Evolutionary conservation across 108 stramenopile genomes (phyloP).

Genomic region (Epithemia pelagica): DNA sequence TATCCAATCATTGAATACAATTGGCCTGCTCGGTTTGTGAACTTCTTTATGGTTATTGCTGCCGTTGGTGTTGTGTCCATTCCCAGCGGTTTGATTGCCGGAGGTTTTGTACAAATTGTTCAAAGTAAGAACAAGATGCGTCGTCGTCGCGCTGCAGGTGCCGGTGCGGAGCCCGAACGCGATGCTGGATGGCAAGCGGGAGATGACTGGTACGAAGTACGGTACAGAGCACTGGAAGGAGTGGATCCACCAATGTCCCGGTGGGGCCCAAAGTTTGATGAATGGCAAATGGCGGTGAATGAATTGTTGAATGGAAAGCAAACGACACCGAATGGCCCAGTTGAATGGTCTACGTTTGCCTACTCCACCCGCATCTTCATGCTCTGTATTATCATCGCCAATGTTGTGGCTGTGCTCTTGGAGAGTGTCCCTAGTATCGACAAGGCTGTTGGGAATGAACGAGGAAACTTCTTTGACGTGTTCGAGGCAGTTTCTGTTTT

Average conservation of each 20-base stretch:
- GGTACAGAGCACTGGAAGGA: conserved; percentile 43
- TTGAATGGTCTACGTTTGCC: conserved; percentile 31
- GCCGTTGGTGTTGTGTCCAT: conserved; percentile 87
- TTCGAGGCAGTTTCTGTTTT: conserved; percentile 76
- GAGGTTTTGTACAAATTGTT: conserved; percentile 82
- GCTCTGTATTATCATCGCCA: conserved; percentile 69
- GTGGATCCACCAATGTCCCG: conserved; percentile 42
- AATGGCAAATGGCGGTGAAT: conserved; percentile 51
- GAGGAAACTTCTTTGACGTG: conserved; percentile 68
- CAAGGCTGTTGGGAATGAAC: conserved; percentile 55
- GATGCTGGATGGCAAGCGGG: conserved; percentile 31
- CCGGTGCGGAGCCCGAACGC: conserved; percentile 7
- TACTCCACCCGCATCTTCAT: conserved; percentile 47
- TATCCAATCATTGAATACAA: conserved; percentile 66
- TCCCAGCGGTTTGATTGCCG: conserved; percentile 82
- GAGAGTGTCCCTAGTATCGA: conserved; percentile 74
- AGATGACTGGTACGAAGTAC: conserved; percentile 79
- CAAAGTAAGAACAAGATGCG: conserved; percentile 54
- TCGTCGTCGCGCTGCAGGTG: not conserved
- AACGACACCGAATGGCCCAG: conserved; percentile 25
- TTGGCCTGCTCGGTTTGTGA: conserved; percentile 52
- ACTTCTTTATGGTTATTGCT: conserved; percentile 79
- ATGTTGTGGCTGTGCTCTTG: conserved; percentile 69
- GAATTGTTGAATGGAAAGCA: conserved; percentile 59
- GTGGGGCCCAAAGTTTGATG: conserved; percentile 58